Percentiles rank a stretch among this genome's conserved stretches.
These are phyloP conservation scores for Sistotremastrum niveocremeum DNA, from an alignment of 768 basidiomycete genomes.

Conservation along the genomic window DNA sequence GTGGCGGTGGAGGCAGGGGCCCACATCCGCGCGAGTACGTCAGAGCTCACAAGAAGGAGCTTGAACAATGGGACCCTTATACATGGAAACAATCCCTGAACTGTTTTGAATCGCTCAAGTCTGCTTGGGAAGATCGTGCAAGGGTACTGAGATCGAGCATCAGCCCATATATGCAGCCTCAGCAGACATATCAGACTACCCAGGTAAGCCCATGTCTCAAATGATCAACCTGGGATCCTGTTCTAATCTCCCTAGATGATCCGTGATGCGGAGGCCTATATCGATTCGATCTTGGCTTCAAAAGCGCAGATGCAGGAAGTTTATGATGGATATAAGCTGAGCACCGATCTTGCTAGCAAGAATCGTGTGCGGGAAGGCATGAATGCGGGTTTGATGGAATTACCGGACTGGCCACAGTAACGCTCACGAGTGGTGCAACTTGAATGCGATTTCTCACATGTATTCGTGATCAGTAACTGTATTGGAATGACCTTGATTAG, in stretches of 20 bases:
- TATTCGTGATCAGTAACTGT: too few relatives aligned
- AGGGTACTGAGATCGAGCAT: too few relatives aligned
- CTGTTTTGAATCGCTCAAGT: constrained; percentile 50
- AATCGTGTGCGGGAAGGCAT: constrained; percentile 63
- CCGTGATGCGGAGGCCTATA: constrained; percentile 14
- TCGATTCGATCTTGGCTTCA: constrained; percentile 43
- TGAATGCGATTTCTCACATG: too few relatives aligned
- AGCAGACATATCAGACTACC: too few relatives aligned
- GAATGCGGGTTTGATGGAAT: constrained; percentile 54
- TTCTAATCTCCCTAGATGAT: constrained; percentile 9
- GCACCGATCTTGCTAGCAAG: constrained; percentile 57
- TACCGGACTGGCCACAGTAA: constrained; percentile 59
- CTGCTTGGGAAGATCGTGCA: constrained; percentile 36
- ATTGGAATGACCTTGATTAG: too few relatives aligned
- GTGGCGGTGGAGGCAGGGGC: constrained; percentile 13
- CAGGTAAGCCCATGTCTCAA: too few relatives aligned
- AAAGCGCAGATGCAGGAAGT: constrained; percentile 70
- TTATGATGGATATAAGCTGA: constrained; percentile 57
- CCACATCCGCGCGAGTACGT: constrained; percentile 61
- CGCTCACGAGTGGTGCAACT: too few relatives aligned
- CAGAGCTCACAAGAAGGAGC: constrained; percentile 46
- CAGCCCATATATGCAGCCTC: too few relatives aligned
- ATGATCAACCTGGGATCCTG: too few relatives aligned
- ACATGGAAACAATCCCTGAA: constrained; percentile 59
- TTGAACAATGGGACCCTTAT: constrained; percentile 59